Evolutionary conservation across 1,284 basidiomycete genomes (phyloP), one percentile per base, ranked within the genome.

Genomic region (Ustanciosporium gigantosporum): DNA sequence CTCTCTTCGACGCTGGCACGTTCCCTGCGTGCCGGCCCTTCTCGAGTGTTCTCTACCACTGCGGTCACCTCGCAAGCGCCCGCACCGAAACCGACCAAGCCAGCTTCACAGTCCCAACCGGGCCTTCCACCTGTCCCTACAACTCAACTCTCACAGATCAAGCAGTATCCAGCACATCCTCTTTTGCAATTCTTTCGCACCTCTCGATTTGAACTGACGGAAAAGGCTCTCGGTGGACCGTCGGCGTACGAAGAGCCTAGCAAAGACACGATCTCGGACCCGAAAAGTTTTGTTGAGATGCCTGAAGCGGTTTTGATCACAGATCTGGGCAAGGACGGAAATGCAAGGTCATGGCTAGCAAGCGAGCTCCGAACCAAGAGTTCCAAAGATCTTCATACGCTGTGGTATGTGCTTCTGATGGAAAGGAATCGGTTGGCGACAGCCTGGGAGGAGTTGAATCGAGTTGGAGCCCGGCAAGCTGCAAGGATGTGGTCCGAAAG

Each of bases 391-490:
- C 56, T 77, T 36, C 75, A 77, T 42, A 66, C 68, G 14, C 62
- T 77, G 27, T 77, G 75, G 75, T 77, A 77, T 44, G 64, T 71
- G 22, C 48, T 71, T 13, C 38, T 73, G n/a, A 55, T 67, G 48
- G 75, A 77, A 59, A 48, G 70, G 20, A 77, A 77, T 36, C 41
- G 62, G 22, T 42, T 77, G 25, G 68, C 68, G 3, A 73, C 72
- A 5, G 64, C 55, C 6, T 66, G 66, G 61, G 74, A 71, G 36
- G 75, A 77, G 36, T 32, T 74, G 20, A 43, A 59, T 19, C 40
- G 75, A 13, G 40, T 69, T 7, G 62, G 62, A 11, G 65, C 64
- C 2, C 36, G 62, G 21, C 58, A 64, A 25, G 47, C 66, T 11
- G 61, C 69, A 0, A 50, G 50, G 16, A 68, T 72, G 55, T 62